Conservation (phyloP, 768 basidiomycete species). For the Gloeostereum incarnatum region DNA sequence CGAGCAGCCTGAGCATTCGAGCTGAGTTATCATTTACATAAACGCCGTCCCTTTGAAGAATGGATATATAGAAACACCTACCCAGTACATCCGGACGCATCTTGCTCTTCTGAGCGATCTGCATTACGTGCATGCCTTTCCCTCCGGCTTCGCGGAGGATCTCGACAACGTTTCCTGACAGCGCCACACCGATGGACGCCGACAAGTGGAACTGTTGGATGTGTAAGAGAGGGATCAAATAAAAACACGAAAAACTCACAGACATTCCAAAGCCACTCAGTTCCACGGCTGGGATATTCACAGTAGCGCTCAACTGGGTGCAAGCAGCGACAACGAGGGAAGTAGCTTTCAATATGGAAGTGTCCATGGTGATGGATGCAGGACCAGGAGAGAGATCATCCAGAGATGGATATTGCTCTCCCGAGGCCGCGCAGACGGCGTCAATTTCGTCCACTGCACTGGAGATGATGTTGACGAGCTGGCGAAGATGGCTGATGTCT, state of each 20-base stretch:
- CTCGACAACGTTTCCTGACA: slow-evolving; percentile 63
- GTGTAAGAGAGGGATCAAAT: slow-evolving; percentile 1
- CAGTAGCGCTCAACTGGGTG: slow-evolving; percentile 54
- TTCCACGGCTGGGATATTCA: slow-evolving; percentile 61
- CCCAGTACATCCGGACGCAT: slow-evolving; percentile 41
- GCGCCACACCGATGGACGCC: slow-evolving; percentile 62
- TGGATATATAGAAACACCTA: too few relatives aligned
- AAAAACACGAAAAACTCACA: slow-evolving; percentile 28
- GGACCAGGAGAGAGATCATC: slow-evolving; percentile 36
- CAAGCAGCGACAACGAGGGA: slow-evolving; percentile 60
- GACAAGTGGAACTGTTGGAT: slow-evolving; percentile 62
- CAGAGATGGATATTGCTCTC: slow-evolving; percentile 39
- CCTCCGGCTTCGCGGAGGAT: slow-evolving; percentile 59
- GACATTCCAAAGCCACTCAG: slow-evolving; percentile 66
- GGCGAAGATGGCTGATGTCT: too few relatives aligned
- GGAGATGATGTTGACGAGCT: slow-evolving; percentile 59
- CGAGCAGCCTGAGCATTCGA: slow-evolving; percentile 66
- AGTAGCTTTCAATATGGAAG: slow-evolving; percentile 49
- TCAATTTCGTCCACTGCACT: slow-evolving; percentile 65
- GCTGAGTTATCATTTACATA: too few relatives aligned
- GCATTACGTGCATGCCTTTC: slow-evolving; percentile 36
- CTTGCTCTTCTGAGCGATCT: slow-evolving; percentile 33
- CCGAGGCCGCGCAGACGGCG: slow-evolving; percentile 34
- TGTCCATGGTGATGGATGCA: slow-evolving; percentile 51
- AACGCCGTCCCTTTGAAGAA: too few relatives aligned